Conservation (phyloP, 2,329 filamentous ascomycete genomes). For the Aspergillus sp. region DNA sequence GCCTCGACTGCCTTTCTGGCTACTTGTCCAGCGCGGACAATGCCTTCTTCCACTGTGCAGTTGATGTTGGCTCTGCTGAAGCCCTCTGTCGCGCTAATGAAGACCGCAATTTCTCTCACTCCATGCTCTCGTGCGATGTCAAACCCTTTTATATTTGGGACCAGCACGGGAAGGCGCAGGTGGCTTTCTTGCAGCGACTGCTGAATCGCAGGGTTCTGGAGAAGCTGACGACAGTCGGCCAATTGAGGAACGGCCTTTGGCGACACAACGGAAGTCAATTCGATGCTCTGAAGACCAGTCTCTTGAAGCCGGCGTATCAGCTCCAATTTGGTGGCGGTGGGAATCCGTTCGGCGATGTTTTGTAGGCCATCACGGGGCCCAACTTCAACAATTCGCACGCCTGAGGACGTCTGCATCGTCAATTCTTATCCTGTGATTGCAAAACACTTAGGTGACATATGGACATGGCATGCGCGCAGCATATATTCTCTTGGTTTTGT, state of each 20-base stretch:
- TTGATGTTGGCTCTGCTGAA: conserved; percentile 46
- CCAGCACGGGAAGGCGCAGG: conserved; percentile 34
- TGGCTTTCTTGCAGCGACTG: conserved; percentile 53
- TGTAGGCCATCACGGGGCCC: conserved; percentile 84
- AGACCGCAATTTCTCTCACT: conserved; percentile 41
- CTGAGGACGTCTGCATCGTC: not conserved
- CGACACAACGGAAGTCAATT: conserved; percentile 78
- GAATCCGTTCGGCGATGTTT: conserved; percentile 73
- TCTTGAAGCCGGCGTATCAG: conserved; percentile 67
- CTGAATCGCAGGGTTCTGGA: conserved; percentile 13
- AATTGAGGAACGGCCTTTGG: conserved; percentile 85
- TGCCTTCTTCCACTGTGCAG: conserved; percentile 38
- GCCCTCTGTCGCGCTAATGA: conserved; percentile 42
- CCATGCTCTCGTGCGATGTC: conserved; percentile 57
- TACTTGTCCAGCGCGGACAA: conserved; percentile 34
- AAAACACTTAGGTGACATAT: too few species aligned
- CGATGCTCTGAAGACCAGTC: conserved; percentile 71
- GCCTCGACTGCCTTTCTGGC: conserved; percentile 22
- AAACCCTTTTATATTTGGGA: conserved; percentile 43
- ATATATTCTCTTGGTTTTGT: too few species aligned
- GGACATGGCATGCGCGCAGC: too few species aligned
- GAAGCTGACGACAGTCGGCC: conserved; percentile 30
- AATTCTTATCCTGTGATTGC: too few species aligned
- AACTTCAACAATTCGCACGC: conserved; percentile 71
- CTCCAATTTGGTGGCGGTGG: conserved; percentile 72